Evolutionary conservation across 352 stramenopile genomes (phyloP), one percentile per base, ranked within the genome.

Genomic region (Elongisporangium undulatum): DNA sequence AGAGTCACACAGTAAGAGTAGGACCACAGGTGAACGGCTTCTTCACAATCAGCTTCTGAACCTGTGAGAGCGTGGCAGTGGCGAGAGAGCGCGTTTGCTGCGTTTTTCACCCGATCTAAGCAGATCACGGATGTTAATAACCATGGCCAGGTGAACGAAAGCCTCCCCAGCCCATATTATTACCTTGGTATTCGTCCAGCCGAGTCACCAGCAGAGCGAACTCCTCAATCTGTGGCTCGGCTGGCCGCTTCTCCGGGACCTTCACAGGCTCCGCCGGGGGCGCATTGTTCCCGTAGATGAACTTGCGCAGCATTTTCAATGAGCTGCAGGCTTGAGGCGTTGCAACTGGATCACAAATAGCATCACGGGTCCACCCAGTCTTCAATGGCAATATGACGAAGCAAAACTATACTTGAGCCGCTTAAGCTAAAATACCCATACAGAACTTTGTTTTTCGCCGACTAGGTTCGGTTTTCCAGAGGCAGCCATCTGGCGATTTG

Each of bases 1-100:
- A 21, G 12, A 29, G 48, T 22, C 22, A 19, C 16, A 59, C 39
- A 17, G 64, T 45, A 4, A 29, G 54, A 24, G 24, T 58, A 53
- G 16, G 20, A 12, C 13, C 50, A 63, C 59, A 52, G 9, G 39
- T 49, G 16, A 16, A 50, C 26, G 20, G 3, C 5, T 58, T 52
- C 52, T 56, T 59, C 51, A 52, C n/a, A n/a, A 22, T 54, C 50
- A 56, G 50, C 29, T 17, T 51, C 13, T 22, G n/a, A 70, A 86
- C 78, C 78, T 55, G 67, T 72, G 61, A 86, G 79, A 20, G 72
- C 76, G 58, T 87, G 68, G 53, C 74, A 82, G 51, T 89, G 77
- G 21, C 74, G 75, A 23, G 77, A 80, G 6, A 85, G 61, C 39
- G 72, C 66, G 55, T 73, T 82, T 59, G 76, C 70, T 51, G 61